phyloP scores from a whole-genome alignment of 1,284 basidiomycete genomes.

The Cutaneotrichosporon mucoides region DNA sequence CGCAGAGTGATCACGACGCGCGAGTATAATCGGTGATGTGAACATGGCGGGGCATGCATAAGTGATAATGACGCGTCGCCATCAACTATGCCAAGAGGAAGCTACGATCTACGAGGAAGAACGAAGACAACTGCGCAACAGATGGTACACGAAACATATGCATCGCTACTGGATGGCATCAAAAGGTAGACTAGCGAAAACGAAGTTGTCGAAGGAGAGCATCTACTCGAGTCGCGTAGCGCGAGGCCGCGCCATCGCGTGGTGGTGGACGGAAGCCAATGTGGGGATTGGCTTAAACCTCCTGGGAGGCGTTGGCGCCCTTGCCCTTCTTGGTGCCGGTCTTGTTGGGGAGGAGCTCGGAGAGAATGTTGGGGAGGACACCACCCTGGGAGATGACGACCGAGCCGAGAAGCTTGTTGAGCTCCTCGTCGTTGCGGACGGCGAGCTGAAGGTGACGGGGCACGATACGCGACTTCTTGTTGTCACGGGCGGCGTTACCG shows the following conservation, averaged over 20 bases:
- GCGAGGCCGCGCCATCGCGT: background rate
- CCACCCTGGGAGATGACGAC: slow-evolving; percentile 89
- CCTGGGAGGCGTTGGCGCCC: slow-evolving; percentile 45
- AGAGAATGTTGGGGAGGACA: slow-evolving; percentile 70
- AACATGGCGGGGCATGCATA: too few species aligned
- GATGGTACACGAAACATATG: slow-evolving; percentile 8
- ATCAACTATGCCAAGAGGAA: too few species aligned
- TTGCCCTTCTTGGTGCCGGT: slow-evolving; percentile 41
- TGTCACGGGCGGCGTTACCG: slow-evolving; percentile 65
- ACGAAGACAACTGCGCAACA: too few species aligned
- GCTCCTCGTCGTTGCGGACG: slow-evolving; percentile 81
- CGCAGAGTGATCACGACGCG: too few species aligned
- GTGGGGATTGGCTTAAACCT: slow-evolving; percentile 27
- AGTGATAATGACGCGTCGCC: too few species aligned
- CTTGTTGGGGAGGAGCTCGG: slow-evolving; percentile 67
- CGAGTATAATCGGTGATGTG: too few species aligned
- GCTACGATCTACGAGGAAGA: too few species aligned
- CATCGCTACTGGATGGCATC: slow-evolving; percentile 26
- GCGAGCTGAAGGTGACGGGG: slow-evolving; percentile 86
- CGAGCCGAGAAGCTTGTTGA: slow-evolving; percentile 57
- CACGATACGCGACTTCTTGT: slow-evolving; percentile 77
- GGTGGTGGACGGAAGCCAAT: too few species aligned
- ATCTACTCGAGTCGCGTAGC: background rate
- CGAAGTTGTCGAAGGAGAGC: slow-evolving; percentile 18
- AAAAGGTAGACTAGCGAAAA: slow-evolving; percentile 36